Base-by-base conservation (phyloP, 805 yeast species). In the Nakazawaea pomicola region DNA sequence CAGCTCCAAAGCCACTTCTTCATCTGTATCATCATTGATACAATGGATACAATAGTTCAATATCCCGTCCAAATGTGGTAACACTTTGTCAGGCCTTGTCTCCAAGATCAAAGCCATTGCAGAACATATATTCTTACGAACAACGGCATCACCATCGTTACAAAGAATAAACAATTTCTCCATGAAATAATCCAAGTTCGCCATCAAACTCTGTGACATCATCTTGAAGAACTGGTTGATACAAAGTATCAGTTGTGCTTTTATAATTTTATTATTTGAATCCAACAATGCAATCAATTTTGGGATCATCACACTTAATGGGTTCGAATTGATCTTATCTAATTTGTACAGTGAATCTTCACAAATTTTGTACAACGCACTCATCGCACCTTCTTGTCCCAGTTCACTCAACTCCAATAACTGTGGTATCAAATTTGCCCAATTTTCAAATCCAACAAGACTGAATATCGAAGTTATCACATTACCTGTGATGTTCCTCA, bases 401-500 rank as follows among this genome's bases (percentile, higher is more conserved):
- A 51, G 54, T 29, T 58, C 52, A 0, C 65, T 54, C 55, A 89
- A 61, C 38, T 74, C 75, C 49, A 90, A 60, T 36, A 91, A 65
- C 48, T 76, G 80, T 2, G 83, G 79, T n/a, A 91, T 62, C 21
- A 83, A 68, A 33, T 69, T 73, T 2, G 93, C 89, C 96, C 96
- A 87, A 20, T 68, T 66, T 19, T 68, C 64, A 32, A 84, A 67
- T 1, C 96, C 95, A 41, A 61, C 61, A 8, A 76, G 67, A 2
- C 83, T 69, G 50, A 89, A 83, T 23, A 93, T 62, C 0, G 96
- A 73, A 2, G 97, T 85, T 39, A 91, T 79, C 37, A 89, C 95
- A 54, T 82, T 89, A 29, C 97, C 96, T 5, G 96, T 82, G 46
- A 91, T 86, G 55, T 85, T 88, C 46, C 95, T 74, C 21, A 91